A percentile compares a stretch with the other conserved stretches of the same genome.
Conservation (phyloP, 2,329 filamentous ascomycete genomes). For the Claviceps paspali region DNA sequence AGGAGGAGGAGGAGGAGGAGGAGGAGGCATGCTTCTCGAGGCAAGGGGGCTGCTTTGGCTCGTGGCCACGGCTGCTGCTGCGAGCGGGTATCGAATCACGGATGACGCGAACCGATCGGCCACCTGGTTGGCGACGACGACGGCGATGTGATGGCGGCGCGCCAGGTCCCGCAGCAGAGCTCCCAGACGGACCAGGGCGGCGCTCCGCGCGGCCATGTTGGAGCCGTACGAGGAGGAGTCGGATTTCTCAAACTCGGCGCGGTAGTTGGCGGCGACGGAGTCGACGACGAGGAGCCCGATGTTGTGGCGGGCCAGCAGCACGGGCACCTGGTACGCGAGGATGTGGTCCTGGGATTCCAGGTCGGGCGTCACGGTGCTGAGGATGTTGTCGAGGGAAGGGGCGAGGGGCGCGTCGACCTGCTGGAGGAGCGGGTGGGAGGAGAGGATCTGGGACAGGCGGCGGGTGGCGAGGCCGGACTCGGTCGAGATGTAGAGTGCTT, state of each 20-base stretch:
- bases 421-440: conserved; percentile 45
- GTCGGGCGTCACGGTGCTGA: conserved; percentile 72
- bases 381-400: conserved; percentile 59
- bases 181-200: conserved; percentile 64
- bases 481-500: conserved; percentile 87
- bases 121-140: conserved; percentile 92
- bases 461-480: conserved; percentile 72
- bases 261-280: conserved; percentile 89
- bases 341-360: conserved; percentile 95
- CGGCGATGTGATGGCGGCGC: conserved; percentile 55
- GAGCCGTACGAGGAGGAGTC: conserved; percentile 20
- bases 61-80: not conserved
- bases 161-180: conserved; percentile 64
- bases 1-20: conserved; percentile 15
- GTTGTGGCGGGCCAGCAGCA: conserved; percentile 59
- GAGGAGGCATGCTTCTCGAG: conserved; percentile 22
- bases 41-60: conserved; percentile 35
- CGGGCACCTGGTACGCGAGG: conserved; percentile 78
- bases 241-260: conserved; percentile 66
- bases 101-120: conserved; percentile 58
- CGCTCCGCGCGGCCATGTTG: conserved; percentile 60
- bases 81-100: not conserved
- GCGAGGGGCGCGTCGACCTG: conserved; percentile 13
- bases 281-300: conserved; percentile 78
- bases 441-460: conserved; percentile 67